These are phyloP conservation scores for Licmophora abbreviata DNA, from an alignment of 108 stramenopile species.

Conservation along the genomic window DNA sequence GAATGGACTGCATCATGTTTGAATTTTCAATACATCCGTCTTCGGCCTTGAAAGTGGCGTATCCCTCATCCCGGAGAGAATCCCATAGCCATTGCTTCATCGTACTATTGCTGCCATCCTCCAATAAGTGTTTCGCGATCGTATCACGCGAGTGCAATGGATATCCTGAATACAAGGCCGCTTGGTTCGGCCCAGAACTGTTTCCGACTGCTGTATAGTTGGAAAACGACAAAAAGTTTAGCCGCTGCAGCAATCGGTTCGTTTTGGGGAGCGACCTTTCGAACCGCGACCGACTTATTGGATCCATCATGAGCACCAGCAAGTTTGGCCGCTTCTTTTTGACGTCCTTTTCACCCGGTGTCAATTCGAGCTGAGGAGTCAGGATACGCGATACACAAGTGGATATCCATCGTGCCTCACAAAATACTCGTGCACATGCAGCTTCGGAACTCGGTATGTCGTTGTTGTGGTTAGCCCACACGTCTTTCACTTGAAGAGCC, in stretches of 20 bases:
- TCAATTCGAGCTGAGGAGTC: background rate
- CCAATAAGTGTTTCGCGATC: conserved; percentile 7
- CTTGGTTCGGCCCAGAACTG: conserved; percentile 54
- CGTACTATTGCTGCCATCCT: conserved; percentile 1
- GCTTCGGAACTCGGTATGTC: conserved; percentile 9
- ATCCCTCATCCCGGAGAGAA: conserved; percentile 20
- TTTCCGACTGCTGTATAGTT: conserved; percentile 37
- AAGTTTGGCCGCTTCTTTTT: conserved; percentile 18
- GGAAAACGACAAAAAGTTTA: conserved; percentile 27
- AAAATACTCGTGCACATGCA: conserved; percentile 13
- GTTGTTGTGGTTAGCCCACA: background rate
- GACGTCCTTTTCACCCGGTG: background rate
- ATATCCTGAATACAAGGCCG: conserved; percentile 36
- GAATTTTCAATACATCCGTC: conserved; percentile 43
- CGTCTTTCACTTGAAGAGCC: background rate
- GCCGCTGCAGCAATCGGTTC: conserved; percentile 3
- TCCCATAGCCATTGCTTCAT: conserved; percentile 56
- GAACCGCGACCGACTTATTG: conserved; percentile 32
- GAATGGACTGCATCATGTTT: conserved; percentile 45
- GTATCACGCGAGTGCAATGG: conserved; percentile 16
- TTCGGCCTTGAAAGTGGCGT: conserved; percentile 42
- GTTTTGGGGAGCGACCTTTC: conserved; percentile 29
- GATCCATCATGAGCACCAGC: conserved; percentile 40
- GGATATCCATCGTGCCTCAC: background rate
- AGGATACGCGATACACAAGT: conserved; percentile 11